Conservation (phyloP, 768 basidiomycete species). For the Trametes elegans region DNA sequence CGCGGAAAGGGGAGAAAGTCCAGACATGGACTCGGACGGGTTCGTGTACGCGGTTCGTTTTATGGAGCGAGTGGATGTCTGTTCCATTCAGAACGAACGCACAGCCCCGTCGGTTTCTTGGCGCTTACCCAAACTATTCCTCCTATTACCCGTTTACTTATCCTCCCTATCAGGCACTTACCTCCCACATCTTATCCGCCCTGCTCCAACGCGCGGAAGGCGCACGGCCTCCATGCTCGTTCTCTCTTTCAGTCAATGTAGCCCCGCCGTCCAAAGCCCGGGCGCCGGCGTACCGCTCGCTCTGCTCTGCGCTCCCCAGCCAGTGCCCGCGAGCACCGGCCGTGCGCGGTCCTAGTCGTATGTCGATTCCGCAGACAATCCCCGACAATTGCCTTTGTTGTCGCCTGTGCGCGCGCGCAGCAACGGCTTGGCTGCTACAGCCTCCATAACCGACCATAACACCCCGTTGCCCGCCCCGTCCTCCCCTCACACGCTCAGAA, state of each 20-base stretch:
- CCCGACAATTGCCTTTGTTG: neutral
- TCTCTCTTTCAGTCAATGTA: neutral
- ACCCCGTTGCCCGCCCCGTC: too few relatives aligned
- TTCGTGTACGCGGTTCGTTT: slow-evolving; percentile 1
- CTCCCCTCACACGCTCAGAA: too few relatives aligned
- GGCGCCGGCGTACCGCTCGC: neutral
- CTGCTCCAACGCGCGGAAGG: too few relatives aligned
- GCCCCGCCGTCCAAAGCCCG: neutral
- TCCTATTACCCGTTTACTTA: neutral
- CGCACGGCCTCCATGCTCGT: neutral
- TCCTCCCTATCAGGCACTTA: neutral
- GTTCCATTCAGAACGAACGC: neutral
- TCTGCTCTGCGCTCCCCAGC: neutral
- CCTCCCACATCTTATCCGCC: neutral
- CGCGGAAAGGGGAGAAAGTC: slow-evolving; percentile 2
- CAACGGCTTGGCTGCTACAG: neutral
- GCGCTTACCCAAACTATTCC: neutral
- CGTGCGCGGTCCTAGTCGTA: neutral
- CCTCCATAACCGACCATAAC: too few relatives aligned
- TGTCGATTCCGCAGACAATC: neutral
- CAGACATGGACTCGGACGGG: neutral
- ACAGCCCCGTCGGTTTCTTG: neutral
- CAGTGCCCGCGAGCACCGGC: neutral
- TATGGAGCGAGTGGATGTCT: neutral
- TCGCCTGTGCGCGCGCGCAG: neutral